phyloP scores from a whole-genome alignment of 1,284 basidiomycete species.

The Megacollybia platyphylla region DNA sequence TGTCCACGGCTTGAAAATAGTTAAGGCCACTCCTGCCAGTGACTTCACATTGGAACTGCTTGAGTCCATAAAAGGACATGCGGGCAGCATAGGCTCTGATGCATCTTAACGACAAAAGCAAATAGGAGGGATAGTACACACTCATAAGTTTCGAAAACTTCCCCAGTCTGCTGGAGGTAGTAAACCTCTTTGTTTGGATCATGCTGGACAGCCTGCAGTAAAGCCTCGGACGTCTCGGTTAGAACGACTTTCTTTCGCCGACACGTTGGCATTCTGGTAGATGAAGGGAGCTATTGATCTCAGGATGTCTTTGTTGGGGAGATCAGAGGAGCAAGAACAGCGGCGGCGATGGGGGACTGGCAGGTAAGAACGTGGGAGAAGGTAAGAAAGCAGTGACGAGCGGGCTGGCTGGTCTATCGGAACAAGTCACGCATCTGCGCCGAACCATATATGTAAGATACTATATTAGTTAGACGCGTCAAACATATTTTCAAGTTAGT shows the following conservation, averaged over 20 bases:
- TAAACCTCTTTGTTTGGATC: slow-evolving; percentile 70
- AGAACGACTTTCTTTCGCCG: slow-evolving; percentile 85
- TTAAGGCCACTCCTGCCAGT: slow-evolving; percentile 88
- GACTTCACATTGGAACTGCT: slow-evolving; percentile 91
- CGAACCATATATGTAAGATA: no score
- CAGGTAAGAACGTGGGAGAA: slow-evolving; percentile 9
- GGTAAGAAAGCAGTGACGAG: neutral
- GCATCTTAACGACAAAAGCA: slow-evolving; percentile 1
- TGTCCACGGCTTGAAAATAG: slow-evolving; percentile 89
- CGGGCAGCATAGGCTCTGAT: slow-evolving; percentile 78
- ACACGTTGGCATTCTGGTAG: slow-evolving; percentile 66
- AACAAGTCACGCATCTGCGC: no score
- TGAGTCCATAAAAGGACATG: slow-evolving; percentile 87
- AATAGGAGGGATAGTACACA: slow-evolving; percentile 27
- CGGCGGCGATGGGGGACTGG: slow-evolving; percentile 9
- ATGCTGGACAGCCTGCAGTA: slow-evolving; percentile 48
- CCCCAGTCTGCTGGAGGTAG: slow-evolving; percentile 85
- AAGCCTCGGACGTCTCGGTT: slow-evolving; percentile 61
- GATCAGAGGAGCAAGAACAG: slow-evolving; percentile 10
- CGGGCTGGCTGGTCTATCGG: neutral
- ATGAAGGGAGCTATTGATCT: slow-evolving; percentile 2
- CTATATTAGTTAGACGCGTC: no score
- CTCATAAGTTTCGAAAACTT: slow-evolving; percentile 94
- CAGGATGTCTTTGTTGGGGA: slow-evolving; percentile 8
- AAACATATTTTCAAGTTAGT: no score